Evolutionary conservation across 1,139 yeast genomes (phyloP).

Genomic region (Yarrowia galli): DNA sequence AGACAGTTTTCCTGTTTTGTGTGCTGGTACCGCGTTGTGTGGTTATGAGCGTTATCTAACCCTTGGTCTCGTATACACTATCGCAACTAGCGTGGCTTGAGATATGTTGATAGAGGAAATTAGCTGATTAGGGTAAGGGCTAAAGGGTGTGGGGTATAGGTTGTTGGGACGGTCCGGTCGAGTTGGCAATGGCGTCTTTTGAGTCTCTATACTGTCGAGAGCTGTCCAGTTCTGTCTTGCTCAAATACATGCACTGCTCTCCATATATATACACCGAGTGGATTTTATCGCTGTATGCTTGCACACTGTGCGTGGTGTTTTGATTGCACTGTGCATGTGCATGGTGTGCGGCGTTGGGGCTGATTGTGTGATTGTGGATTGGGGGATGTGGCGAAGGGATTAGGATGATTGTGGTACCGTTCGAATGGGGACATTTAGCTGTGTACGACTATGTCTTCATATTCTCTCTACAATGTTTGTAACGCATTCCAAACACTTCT

Average conservation of each 20-base stretch:
- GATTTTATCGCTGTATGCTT: conserved; percentile 1
- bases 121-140: conserved; percentile 34
- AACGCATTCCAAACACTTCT: not conserved
- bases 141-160: not conserved
- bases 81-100: conserved; percentile 17
- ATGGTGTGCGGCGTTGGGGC: conserved; percentile 32
- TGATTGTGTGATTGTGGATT: not conserved
- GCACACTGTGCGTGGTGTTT: conserved; percentile 26
- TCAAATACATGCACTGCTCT: not conserved
- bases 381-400: no score
- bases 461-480: not conserved
- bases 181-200: no score
- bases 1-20: no score
- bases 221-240: not conserved
- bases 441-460: not conserved
- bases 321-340: conserved; percentile 34
- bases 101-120: conserved; percentile 7
- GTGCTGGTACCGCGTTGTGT: not conserved
- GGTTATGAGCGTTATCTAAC: conserved; percentile 19
- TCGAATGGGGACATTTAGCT: not conserved
- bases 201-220: no score
- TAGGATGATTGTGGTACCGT: no score
- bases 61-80: conserved; percentile 5
- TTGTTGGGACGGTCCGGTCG: not conserved
- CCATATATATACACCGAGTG: conserved; percentile 1